A percentile compares a stretch with the other conserved stretches of the same genome.
These are phyloP conservation scores for Lotmaria passim DNA, from an alignment of 208 protist species.

Conservation along the genomic window DNA sequence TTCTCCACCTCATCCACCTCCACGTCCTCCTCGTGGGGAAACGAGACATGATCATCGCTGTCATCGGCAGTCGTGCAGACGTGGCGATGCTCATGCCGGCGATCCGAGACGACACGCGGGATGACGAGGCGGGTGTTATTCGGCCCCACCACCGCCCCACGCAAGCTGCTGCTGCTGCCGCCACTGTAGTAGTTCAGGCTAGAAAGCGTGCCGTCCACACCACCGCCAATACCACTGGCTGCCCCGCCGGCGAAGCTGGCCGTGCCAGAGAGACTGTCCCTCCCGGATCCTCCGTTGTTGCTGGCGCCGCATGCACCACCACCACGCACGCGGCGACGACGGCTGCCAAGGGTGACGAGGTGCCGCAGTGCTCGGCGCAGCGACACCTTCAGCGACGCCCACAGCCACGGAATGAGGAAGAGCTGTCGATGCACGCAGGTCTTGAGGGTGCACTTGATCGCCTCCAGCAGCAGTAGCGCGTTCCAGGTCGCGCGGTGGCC, in stretches of 20 bases:
- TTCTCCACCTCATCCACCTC: conserved; percentile 25
- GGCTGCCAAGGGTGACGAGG: conserved; percentile 19
- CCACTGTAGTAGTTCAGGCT: too few species aligned
- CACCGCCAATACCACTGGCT: conserved; percentile 1
- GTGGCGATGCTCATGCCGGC: conserved; percentile 36
- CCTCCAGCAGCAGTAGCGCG: conserved; percentile 58
- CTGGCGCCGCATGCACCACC: conserved; percentile 5
- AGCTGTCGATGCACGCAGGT: conserved; percentile 65
- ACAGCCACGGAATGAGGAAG: conserved; percentile 77
- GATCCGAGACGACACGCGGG: conserved; percentile 63
- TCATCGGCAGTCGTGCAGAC: conserved; percentile 8
- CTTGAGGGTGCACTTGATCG: conserved; percentile 69
- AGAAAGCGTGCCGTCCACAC: neutral
- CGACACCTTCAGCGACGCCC: conserved; percentile 46
- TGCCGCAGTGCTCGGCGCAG: conserved; percentile 35
- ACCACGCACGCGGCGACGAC: conserved; percentile 17
- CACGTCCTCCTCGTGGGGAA: conserved; percentile 25
- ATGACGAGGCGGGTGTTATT: conserved; percentile 65
- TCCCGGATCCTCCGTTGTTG: too few species aligned
- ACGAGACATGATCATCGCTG: conserved; percentile 24
- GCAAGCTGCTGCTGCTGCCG: conserved; percentile 17
- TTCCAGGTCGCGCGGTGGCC: conserved; percentile 62
- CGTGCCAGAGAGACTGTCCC: conserved; percentile 7
- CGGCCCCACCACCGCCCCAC: conserved; percentile 30
- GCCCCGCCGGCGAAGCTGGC: conserved; percentile 18